A percentile compares a stretch with the other conserved stretches of the same genome.
Conservation (phyloP, 78 protist species). For the Dictyostelium firmibasis region DNA sequence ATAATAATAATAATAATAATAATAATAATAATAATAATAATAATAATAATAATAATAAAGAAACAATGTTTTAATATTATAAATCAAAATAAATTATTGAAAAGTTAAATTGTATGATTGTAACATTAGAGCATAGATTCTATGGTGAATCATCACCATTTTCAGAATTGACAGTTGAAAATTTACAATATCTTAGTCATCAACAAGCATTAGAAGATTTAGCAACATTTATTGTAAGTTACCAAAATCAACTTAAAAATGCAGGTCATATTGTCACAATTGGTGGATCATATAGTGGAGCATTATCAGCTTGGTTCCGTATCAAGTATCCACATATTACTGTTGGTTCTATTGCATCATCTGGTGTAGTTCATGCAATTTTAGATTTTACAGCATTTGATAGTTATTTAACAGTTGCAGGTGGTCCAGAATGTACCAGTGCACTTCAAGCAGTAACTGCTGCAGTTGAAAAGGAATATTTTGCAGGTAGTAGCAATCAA, state of each 20-base stretch:
- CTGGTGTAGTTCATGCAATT: constrained; percentile 77
- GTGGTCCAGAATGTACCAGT: constrained; percentile 37
- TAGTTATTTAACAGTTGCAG: constrained; percentile 49
- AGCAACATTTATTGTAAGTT: constrained; percentile 32
- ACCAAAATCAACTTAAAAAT: not conserved
- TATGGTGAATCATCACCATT: constrained; percentile 89
- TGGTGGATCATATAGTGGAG: constrained; percentile 73
- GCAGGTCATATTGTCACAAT: constrained; percentile 20
- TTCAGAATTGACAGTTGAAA: constrained; percentile 54
- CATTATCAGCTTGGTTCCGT: constrained; percentile 73
- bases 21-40: no score
- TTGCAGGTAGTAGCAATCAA: not conserved
- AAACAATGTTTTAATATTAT: no score
- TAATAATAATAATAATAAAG: no score
- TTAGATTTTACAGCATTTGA: constrained; percentile 67
- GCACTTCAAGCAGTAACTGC: constrained; percentile 29
- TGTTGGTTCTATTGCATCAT: constrained; percentile 42
- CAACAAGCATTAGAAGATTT: constrained; percentile 84
- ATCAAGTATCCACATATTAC: constrained; percentile 74
- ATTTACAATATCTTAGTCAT: constrained; percentile 79
- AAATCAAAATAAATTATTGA: no score
- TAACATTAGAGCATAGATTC: constrained; percentile 90
- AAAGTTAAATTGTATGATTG: constrained; percentile 60
- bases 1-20: no score
- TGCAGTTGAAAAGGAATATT: not conserved